These are phyloP conservation scores for Diaporthe longicolla DNA, from an alignment of 2,329 filamentous ascomycete species.

Conservation along the genomic window DNA sequence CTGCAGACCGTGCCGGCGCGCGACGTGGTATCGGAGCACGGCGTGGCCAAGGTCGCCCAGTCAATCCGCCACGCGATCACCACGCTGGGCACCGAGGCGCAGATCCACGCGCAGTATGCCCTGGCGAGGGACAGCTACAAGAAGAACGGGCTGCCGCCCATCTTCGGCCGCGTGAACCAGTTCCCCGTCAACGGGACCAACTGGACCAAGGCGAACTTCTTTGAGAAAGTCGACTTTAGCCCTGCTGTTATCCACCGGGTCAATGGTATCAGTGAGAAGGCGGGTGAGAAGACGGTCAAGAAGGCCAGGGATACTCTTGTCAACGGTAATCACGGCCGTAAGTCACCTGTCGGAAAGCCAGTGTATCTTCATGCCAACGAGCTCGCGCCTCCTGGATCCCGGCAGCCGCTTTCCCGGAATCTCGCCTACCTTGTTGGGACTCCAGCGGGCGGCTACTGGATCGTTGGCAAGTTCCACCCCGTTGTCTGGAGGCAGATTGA, in stretches of 20 bases:
- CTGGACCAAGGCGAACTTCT: constrained; percentile 51
- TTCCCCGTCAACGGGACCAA: constrained; percentile 50
- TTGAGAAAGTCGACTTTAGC: constrained; percentile 48
- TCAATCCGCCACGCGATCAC: constrained; percentile 49
- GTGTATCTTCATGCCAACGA: constrained; percentile 13
- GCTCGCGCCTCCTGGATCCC: not conserved
- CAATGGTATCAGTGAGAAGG: not conserved
- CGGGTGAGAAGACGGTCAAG: not conserved
- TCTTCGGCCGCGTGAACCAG: constrained; percentile 52
- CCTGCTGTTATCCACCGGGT: constrained; percentile 42
- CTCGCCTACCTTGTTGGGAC: not conserved
- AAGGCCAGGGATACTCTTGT: not conserved
- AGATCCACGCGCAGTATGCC: constrained; percentile 54
- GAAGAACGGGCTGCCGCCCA: constrained; percentile 45
- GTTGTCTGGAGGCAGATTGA: not conserved
- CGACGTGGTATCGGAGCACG: constrained; percentile 16
- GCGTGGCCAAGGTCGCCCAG: constrained; percentile 45
- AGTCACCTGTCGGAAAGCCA: not conserved
- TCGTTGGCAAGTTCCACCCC: constrained; percentile 9
- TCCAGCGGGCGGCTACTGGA: constrained; percentile 6
- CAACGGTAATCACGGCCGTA: not conserved
- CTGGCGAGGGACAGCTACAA: constrained; percentile 45
- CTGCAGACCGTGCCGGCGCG: not conserved
- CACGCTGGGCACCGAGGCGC: constrained; percentile 51
- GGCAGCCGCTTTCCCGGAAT: constrained; percentile 8